Evolutionary conservation across 192 early-diverging fungal genomes (phyloP), one percentile per base, ranked within the genome.

Genomic region (Coemansia sp.): DNA sequence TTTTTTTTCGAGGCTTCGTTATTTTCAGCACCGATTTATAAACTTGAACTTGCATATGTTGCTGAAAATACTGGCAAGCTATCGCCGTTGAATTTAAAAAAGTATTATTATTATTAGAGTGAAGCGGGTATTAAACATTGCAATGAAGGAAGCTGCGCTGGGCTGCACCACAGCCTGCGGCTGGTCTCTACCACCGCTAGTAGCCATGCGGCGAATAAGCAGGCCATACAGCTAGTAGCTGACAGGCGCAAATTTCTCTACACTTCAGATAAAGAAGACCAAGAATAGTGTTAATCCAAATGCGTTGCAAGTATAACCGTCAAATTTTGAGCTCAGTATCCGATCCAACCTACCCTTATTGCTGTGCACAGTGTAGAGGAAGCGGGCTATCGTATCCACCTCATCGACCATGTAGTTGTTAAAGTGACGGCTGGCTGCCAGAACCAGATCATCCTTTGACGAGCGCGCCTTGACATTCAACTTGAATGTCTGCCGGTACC

Each of bases 391-490:
- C 58, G 79, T 81, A 51, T 81, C 73, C 8, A 76, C 79, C 52
- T 81, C 79, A 31, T 81, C 73, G 16, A 81, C 79, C 23, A 63
- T 59, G 45, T 72, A 69, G 51, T 31, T 56, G 16, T 58, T 50
- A 42, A 69, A 81, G 51, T 81, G 79, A 18, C 68, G 58, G 35
- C 62, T 71, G n/a, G 65, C 66, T 1, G 79, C 73, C 24, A 65
- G 38, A 10, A 76, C 73, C 51, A 81, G 43, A 24, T 81, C 79
- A 11, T 81, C 79, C 43, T 81, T 81, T 5, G 79, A 71, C 22
- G 79, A 70, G 28, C 79, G 69, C 12, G 73, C 73, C 56, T 81
- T 81, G 58, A 81, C 73, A 32, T 72, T 81, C 46, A 81, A 68
- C 51, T 76, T 76, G 56, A 76, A 75, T 23, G 68, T 69, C 59